phyloP scores from a whole-genome alignment of 1,139 yeast species.

The Saccharomyces hybrid region DNA sequence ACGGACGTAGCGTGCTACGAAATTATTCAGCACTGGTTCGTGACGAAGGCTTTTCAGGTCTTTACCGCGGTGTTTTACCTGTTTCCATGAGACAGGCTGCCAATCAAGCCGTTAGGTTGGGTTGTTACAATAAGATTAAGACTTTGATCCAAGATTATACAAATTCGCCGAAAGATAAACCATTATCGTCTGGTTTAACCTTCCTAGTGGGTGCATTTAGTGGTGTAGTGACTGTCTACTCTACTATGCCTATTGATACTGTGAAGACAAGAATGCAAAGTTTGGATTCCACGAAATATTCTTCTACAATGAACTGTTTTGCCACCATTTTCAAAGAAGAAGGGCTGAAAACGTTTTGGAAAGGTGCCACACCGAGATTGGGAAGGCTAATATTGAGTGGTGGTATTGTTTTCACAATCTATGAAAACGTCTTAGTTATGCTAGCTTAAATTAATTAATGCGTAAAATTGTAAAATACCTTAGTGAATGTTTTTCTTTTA shows the following conservation, averaged over 20 bases:
- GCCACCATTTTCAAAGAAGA: slow-evolving; percentile 72
- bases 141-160: slow-evolving; percentile 68
- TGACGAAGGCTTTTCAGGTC: slow-evolving; percentile 76
- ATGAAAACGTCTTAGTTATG: slow-evolving; percentile 74
- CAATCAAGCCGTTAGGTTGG: slow-evolving; percentile 88
- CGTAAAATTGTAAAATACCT: background rate
- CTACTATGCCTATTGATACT: slow-evolving; percentile 97
- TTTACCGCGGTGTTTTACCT: slow-evolving; percentile 85
- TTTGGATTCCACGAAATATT: slow-evolving; percentile 67
- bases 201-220: slow-evolving; percentile 89
- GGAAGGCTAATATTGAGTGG: slow-evolving; percentile 90
- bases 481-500: slow-evolving; percentile 1
- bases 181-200: slow-evolving; percentile 71
- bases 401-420: slow-evolving; percentile 90
- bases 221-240: slow-evolving; percentile 85
- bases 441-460: slow-evolving; percentile 30
- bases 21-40: slow-evolving; percentile 40
- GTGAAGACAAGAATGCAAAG: slow-evolving; percentile 98
- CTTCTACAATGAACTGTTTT: slow-evolving; percentile 76
- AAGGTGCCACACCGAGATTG: slow-evolving; percentile 93
- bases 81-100: slow-evolving; percentile 94
- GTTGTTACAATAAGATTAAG: slow-evolving; percentile 86
- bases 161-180: slow-evolving; percentile 58
- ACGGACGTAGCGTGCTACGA: slow-evolving; percentile 47
- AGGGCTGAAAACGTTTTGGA: slow-evolving; percentile 92